Evolutionary conservation across 352 stramenopile species (phyloP).

Genomic region (Blastocystis hominis): DNA sequence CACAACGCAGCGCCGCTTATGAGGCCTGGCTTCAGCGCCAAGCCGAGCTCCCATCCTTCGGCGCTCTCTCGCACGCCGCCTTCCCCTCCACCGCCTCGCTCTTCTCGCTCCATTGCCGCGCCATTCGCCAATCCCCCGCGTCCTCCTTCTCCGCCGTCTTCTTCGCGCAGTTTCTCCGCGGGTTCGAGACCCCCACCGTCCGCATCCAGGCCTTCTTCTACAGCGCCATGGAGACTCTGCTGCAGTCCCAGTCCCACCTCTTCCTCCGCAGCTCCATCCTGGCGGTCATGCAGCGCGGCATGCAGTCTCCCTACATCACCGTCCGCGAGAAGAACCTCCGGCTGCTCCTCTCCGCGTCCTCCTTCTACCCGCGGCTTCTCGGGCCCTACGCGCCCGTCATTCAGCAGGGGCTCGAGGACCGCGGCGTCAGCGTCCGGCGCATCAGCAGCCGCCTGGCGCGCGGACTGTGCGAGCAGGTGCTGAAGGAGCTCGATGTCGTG

Average conservation of each 20-base stretch:
- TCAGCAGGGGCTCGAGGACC: neutral
- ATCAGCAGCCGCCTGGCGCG: neutral
- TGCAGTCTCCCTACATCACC: constrained; percentile 30
- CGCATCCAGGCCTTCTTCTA: constrained; percentile 13
- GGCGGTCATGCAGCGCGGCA: neutral
- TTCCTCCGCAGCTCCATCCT: neutral
- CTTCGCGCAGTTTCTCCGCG: neutral
- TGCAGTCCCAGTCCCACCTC: neutral
- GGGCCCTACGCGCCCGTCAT: neutral
- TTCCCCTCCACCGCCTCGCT: neutral
- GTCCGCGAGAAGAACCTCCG: constrained; percentile 23
- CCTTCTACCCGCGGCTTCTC: neutral
- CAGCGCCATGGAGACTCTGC: neutral
- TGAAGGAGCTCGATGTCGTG: neutral
- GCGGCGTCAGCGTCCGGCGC: neutral
- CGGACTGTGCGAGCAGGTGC: neutral
- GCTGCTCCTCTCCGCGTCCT: neutral
- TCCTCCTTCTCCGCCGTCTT: neutral
- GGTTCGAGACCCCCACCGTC: neutral
- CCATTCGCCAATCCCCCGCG: neutral
- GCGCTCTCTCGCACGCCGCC: neutral
- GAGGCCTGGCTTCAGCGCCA: neutral
- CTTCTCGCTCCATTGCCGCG: neutral
- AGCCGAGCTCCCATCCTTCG: neutral
- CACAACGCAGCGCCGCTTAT: neutral